A percentile compares a stretch with the other conserved stretches of the same genome.
These are phyloP conservation scores for Annona cherimola DNA, from an alignment of 164 flowering plant species.

Conservation along the genomic window DNA sequence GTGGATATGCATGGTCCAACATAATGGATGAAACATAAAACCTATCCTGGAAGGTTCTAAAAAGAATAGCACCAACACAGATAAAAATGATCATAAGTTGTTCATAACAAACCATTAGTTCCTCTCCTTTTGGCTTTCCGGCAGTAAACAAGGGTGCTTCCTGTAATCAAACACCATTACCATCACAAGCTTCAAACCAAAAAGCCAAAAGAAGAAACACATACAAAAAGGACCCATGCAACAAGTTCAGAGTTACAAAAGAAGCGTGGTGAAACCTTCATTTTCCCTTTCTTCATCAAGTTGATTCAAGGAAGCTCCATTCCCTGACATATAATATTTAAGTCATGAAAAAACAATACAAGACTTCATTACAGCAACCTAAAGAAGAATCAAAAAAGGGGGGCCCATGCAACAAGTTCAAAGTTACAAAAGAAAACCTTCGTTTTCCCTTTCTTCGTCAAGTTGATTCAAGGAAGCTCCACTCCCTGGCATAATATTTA, in stretches of 20 bases:
- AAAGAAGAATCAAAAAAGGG: no score
- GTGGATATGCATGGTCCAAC: background rate
- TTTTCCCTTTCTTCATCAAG: background rate
- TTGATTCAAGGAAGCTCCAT: background rate
- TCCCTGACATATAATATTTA: background rate
- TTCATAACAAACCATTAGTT: background rate
- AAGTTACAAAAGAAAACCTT: background rate
- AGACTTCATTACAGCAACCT: background rate
- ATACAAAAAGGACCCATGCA: background rate
- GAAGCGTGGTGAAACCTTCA: background rate
- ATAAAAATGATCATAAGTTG: background rate
- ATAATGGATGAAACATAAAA: background rate
- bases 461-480: background rate
- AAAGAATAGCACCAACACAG: background rate
- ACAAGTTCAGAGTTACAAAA: background rate
- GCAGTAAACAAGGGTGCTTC: background rate
- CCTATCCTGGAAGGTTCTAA: background rate
- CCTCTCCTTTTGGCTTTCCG: background rate
- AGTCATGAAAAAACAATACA: background rate
- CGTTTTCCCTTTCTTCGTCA: background rate
- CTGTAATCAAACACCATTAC: background rate
- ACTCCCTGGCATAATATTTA: background rate
- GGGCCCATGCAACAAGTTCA: background rate
- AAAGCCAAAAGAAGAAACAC: no score
- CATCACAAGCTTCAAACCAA: background rate